A percentile compares a stretch with the other conserved stretches of the same genome.
phyloP scores from a whole-genome alignment of 2,329 filamentous ascomycete species.

The Verticillium zaregamsianum region DNA sequence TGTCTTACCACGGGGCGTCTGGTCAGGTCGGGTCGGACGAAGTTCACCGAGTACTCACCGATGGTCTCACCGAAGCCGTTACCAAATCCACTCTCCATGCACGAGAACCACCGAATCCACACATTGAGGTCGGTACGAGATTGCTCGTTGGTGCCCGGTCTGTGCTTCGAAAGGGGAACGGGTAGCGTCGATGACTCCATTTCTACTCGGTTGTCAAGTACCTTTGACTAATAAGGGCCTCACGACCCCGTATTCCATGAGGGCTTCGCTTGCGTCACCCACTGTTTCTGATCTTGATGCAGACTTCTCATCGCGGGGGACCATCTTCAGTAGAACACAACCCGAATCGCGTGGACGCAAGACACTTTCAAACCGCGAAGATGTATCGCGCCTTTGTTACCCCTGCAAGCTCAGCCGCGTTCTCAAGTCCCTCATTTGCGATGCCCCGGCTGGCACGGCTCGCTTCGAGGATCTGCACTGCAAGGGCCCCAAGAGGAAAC shows the following conservation, averaged over 20 bases:
- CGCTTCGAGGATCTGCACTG: background rate
- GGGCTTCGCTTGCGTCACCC: background rate
- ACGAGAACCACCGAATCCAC: background rate
- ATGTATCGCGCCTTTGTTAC: background rate
- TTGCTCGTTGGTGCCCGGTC: background rate
- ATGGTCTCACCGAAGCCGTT: background rate
- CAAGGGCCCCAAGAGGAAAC: background rate
- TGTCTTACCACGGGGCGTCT: background rate
- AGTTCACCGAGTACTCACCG: background rate
- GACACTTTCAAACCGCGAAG: background rate
- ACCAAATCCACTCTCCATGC: background rate
- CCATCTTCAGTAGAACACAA: background rate
- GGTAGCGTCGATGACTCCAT: background rate
- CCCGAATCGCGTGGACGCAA: background rate
- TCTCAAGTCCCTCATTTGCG: background rate
- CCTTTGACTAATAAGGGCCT: background rate
- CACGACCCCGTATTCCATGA: background rate
- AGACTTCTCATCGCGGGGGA: background rate
- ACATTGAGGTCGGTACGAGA: background rate
- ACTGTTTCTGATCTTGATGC: background rate
- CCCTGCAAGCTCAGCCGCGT: background rate
- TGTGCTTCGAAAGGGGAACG: background rate
- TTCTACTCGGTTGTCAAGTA: background rate
- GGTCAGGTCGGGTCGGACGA: background rate
- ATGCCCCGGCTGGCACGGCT: background rate